Conservation (phyloP, 805 yeast species). For the Metschnikowia peoriensis region DNA sequence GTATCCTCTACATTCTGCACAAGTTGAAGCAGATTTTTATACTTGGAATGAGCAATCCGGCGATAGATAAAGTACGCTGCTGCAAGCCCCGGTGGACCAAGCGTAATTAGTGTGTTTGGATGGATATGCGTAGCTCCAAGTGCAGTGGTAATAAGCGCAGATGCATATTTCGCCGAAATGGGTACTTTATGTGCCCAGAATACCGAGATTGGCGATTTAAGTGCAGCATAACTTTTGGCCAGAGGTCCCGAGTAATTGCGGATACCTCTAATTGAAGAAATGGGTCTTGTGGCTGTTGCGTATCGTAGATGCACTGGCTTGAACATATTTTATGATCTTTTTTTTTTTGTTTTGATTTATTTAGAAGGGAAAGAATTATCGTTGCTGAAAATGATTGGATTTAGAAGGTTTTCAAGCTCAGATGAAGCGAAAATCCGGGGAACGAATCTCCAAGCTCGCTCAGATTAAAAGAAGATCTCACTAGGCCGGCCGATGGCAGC, state of each 20-base stretch:
- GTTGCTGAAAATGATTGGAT: no score
- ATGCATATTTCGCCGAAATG: conserved; percentile 27
- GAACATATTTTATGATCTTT: not conserved
- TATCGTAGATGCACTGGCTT: not conserved
- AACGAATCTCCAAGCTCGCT: not conserved
- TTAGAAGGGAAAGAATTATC: no score
- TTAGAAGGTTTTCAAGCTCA: no score
- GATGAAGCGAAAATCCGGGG: not conserved
- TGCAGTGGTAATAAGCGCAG: conserved; percentile 26
- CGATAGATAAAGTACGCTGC: conserved; percentile 26
- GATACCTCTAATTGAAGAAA: not conserved
- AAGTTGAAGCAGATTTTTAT: conserved; percentile 16
- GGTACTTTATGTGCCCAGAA: conserved; percentile 31
- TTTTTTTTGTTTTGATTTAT: no score
- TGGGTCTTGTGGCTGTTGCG: not conserved
- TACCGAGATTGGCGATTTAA: conserved; percentile 22
- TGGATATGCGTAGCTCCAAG: conserved; percentile 32
- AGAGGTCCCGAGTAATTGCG: conserved; percentile 26
- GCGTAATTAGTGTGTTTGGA: conserved; percentile 34
- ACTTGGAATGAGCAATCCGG: conserved; percentile 13
- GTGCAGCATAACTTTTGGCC: conserved; percentile 29
- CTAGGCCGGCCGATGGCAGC: not conserved
- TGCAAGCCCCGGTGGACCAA: conserved; percentile 36
- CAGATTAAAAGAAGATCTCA: not conserved
- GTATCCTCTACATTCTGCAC: conserved; percentile 8